Base-by-base conservation (phyloP, 1,284 basidiomycete genomes). In the Trametes pubescens region DNA sequence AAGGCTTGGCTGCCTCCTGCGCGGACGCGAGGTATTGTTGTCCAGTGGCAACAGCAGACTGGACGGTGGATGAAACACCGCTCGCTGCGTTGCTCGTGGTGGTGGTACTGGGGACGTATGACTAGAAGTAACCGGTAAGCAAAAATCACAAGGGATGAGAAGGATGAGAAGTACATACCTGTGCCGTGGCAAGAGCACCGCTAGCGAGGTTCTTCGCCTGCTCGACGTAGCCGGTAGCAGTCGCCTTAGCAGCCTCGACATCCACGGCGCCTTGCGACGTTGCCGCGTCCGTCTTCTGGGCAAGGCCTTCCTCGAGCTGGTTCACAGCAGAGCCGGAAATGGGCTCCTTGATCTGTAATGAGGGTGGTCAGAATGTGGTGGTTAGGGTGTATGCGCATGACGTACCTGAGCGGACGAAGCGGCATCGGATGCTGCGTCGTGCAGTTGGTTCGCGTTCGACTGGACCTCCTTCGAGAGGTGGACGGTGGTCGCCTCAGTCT, bases 201-300 rank as follows among this genome's bases (percentile, higher is more conserved):
- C 74, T 74, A 0, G 82, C 85, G 2, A 85, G 56, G 18, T 72
- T 73, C 75, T 84, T 87, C 3, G 83, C 86, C 68, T 86, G 82
- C 22, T 85, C 81, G 5, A 88, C 74, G 69, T 78, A 46, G 76
- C 78, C 51, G 14, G 54, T 48, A 34, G 81, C 80, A 3, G 79
- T 69, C 2, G 77, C 79, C 66, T 82, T 82, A 0, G 79, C 80
- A 13, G 75, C 75, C 16, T 82, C 77, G 3, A 89, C 78, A 64
- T 85, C 82, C 8, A 75, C 72, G 67, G 84, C 77, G 3, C 87
- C 88, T 71, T 90, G 79, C 0, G 77, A 77, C 16, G 84, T 84
- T n/a, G 87, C 88, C 1, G 75, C 76, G 51, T 86, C 74, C 0
- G 83, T 86, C 66, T 77, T 82, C 49, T 76, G 72, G 47, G 76